Evolutionary conservation across 495 filamentous ascomycete species (phyloP).

Genomic region (Daldinia concentrica): DNA sequence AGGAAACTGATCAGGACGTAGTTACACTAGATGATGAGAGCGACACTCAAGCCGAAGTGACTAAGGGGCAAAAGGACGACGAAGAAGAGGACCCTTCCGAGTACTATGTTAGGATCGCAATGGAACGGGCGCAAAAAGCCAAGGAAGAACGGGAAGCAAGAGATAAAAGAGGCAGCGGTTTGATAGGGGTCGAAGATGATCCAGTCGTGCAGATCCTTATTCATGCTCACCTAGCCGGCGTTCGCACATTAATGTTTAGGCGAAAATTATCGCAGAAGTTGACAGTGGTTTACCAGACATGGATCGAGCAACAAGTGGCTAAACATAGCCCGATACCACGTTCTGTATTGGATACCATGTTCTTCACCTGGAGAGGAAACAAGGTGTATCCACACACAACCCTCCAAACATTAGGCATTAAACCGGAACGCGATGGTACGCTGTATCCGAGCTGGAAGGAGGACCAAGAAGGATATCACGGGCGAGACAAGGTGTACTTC

Average conservation of each 20-base stretch:
- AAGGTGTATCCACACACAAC: constrained; percentile 78
- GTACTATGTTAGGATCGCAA: constrained; percentile 47
- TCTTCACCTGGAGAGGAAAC: constrained; percentile 81
- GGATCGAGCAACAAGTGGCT: constrained; percentile 61
- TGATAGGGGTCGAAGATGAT: constrained; percentile 14
- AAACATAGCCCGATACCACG: constrained; percentile 62
- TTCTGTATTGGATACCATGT: constrained; percentile 56
- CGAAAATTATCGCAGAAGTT: constrained; percentile 71
- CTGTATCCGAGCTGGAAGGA: constrained; percentile 45
- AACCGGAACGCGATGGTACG: constrained; percentile 51
- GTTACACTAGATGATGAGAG: constrained; percentile 33
- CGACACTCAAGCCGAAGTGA: constrained; percentile 20
- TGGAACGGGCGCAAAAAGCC: constrained; percentile 38
- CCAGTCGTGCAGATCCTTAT: constrained; percentile 76
- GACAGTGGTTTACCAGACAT: constrained; percentile 70
- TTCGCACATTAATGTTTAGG: constrained; percentile 71
- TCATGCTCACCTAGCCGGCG: constrained; percentile 68
- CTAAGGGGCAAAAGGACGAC: constrained; percentile 14
- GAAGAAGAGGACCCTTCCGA: constrained; percentile 44
- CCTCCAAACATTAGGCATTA: constrained; percentile 71
- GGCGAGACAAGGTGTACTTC: constrained; percentile 64
- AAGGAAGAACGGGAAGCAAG: constrained; percentile 39
- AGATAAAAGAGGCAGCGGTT: constrained; percentile 19
- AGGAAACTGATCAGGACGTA: constrained; percentile 16
- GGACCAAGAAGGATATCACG: constrained; percentile 45